Conservation (phyloP, 257 asterid genomes). For the Forsythia suspensa region DNA sequence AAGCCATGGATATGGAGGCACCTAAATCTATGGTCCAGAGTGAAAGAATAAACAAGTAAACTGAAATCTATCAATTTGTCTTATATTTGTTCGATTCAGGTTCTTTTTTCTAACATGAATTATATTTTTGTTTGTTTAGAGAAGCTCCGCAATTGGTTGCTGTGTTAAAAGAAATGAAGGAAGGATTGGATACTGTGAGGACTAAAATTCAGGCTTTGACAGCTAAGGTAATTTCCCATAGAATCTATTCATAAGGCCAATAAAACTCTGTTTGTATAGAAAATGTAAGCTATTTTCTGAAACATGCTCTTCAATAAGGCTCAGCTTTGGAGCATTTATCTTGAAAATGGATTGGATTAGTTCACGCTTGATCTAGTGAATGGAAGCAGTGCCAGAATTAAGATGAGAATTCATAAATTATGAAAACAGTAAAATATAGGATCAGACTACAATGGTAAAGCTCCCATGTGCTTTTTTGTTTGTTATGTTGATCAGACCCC, state of each 20-base stretch:
- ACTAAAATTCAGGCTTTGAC: constrained; percentile 61
- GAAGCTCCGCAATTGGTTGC: constrained; percentile 67
- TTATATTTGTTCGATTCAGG: background rate
- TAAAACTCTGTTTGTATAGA: background rate
- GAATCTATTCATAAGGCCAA: background rate
- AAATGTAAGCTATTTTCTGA: background rate
- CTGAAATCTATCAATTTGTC: background rate
- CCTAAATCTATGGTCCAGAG: background rate
- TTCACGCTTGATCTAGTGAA: background rate
- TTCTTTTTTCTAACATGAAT: background rate
- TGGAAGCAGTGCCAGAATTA: background rate
- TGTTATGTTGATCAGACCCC: background rate
- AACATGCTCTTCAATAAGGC: background rate
- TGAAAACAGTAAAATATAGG: background rate
- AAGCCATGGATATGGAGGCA: background rate
- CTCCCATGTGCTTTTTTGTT: no score
- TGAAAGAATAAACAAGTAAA: background rate
- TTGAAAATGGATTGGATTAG: background rate
- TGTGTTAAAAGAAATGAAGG: constrained; percentile 80
- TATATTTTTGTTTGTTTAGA: constrained; percentile 35
- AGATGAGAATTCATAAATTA: background rate
- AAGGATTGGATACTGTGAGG: constrained; percentile 63
- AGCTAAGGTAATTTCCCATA: constrained; percentile 46
- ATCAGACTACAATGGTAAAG: background rate
- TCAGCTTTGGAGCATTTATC: background rate